These are phyloP conservation scores for Nepenthes gracilis DNA, from an alignment of 148 eudicot species.

Conservation along the genomic window DNA sequence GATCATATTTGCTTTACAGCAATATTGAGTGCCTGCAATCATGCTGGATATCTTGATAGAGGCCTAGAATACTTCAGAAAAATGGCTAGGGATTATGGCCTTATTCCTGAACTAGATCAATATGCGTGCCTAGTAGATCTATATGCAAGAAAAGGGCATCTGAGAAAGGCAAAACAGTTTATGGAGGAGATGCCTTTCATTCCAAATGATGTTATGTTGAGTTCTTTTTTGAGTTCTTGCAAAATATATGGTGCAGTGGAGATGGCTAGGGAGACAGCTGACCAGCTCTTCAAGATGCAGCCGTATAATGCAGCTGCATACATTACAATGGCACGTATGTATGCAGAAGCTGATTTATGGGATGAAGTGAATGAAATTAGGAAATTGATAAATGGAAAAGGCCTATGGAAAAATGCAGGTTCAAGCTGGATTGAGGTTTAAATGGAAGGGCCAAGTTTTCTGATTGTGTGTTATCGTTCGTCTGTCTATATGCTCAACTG, in stretches of 20 bases:
- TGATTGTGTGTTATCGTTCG: no score
- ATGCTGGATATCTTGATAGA: constrained; percentile 28
- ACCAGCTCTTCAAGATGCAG: constrained; percentile 18
- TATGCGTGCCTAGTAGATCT: constrained; percentile 40
- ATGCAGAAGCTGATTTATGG: constrained; percentile 33
- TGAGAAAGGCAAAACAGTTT: constrained; percentile 20
- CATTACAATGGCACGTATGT: constrained; percentile 21
- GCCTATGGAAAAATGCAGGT: constrained; percentile 11
- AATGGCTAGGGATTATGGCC: constrained; percentile 19
- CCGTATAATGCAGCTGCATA: constrained; percentile 21
- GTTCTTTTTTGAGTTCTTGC: constrained; percentile 33
- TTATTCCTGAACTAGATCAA: constrained; percentile 32
- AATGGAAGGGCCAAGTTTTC: no score
- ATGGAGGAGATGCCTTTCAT: constrained; percentile 34
- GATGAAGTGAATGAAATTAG: constrained; percentile 19
- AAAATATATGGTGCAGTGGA: constrained; percentile 30
- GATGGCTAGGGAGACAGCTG: constrained; percentile 20
- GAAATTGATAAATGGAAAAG: constrained; percentile 18
- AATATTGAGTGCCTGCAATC: constrained; percentile 26
- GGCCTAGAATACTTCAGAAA: constrained; percentile 24
- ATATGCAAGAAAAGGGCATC: constrained; percentile 29
- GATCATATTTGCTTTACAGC: constrained; percentile 35
- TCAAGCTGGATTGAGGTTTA: constrained; percentile 16
- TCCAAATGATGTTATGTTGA: constrained; percentile 30
- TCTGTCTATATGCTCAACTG: no score